Base-by-base conservation (phyloP, 352 stramenopile species). In the Globisporangium abappressorium region DNA sequence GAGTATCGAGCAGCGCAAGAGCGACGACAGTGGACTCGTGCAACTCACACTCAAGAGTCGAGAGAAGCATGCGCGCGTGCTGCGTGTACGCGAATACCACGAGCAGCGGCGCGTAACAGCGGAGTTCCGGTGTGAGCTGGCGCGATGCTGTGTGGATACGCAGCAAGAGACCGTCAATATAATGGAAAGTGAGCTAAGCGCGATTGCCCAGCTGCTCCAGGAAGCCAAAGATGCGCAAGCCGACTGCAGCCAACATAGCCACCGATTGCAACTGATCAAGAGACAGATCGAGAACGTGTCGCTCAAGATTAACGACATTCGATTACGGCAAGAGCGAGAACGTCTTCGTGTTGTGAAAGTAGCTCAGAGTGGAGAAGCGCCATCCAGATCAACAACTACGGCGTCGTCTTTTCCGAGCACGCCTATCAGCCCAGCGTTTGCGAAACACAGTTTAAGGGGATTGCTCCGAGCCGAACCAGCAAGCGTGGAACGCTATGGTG, bases 231-330 rank as follows among this genome's bases (percentile, higher is more conserved):
- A 78, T 8, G 76, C 78, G 5, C 71, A 90, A 73, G 65, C 36
- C 5, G 56, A 80, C 15, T 90, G 79, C 30, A 41, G 49, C 15
- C 55, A 67, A 2, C 62, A 72, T 22, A 71, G 69, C 20, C 66
- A 67, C 15, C 70, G 79, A 20, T 51, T 87, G 47, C 76, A 83
- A 2, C 28, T 77, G 20, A 41, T 83, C 57, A 87, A 90, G 58
- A 68, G 78, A 22, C 74, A 90, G 46, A 84, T 86, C 11, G 78
- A 90, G 66, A 83, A 83, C 47, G 68, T 71, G 8, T 77, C 70
- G 5, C 71, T 90, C 30, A 82, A 79, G 51, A 58, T 87, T 60
- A 88, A 85, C 18, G 74, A 74, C 3, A 33, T 79, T n/a, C 62
- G 58, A 9, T 55, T 68, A 8, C 57, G 70, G n/a, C 38, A 58